Conservation (phyloP, 2,329 filamentous ascomycete genomes). For the Aspergillus vadensis region DNA sequence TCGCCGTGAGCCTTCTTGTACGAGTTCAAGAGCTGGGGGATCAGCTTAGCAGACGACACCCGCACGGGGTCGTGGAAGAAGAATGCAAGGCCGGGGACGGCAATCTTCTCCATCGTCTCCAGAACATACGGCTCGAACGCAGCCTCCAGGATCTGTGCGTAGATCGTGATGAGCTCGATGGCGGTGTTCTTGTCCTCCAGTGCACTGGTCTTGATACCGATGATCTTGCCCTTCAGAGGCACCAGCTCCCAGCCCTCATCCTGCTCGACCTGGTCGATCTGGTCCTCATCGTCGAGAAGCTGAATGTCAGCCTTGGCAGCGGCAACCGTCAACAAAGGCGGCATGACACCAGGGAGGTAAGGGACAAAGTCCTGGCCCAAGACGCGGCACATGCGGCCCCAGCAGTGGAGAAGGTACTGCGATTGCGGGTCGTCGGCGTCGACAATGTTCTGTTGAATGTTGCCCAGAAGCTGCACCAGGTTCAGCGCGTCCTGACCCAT, state of each 20-base stretch:
- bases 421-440: conserved; percentile 94
- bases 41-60: conserved; percentile 90
- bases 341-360: conserved; percentile 91
- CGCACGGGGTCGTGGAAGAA: conserved; percentile 99
- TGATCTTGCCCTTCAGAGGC: conserved; percentile 94
- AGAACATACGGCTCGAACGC: conserved; percentile 89
- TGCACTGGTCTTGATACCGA: conserved; percentile 94
- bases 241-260: conserved; percentile 98
- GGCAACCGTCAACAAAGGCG: conserved; percentile 84
- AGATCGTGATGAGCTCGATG: conserved; percentile 97
- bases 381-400: conserved; percentile 97
- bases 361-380: conserved; percentile 87
- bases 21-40: conserved; percentile 88
- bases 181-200: conserved; percentile 99
- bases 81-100: conserved; percentile 88
- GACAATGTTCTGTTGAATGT: conserved; percentile 81
- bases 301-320: conserved; percentile 97
- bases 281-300: conserved; percentile 90
- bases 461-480: conserved; percentile 82
- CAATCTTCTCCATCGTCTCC: conserved; percentile 95
- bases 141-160: conserved; percentile 91
- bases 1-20: conserved; percentile 90
- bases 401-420: conserved; percentile 97
- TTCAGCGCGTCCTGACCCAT: conserved; percentile 85
- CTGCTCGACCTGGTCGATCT: conserved; percentile 87